phyloP scores from a whole-genome alignment of 2,329 filamentous ascomycete genomes.

The Dendryphion nanum region DNA sequence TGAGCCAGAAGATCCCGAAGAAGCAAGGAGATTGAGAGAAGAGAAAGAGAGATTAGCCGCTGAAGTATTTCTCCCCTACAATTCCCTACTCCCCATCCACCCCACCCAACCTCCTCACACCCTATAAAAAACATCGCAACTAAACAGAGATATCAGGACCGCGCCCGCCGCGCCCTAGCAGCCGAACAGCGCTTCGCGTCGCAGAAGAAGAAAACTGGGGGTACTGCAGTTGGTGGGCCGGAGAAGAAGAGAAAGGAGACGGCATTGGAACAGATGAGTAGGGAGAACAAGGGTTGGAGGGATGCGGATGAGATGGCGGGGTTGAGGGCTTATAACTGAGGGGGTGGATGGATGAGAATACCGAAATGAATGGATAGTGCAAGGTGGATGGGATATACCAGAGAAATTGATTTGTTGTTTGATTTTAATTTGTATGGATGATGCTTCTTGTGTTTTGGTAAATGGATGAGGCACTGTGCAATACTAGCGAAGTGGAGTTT shows the following conservation, averaged over 20 bases:
- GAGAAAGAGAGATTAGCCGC: conserved; percentile 20
- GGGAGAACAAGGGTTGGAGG: conserved; percentile 30
- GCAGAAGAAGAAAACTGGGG: conserved; percentile 12
- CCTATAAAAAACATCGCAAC: neutral
- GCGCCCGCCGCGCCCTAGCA: conserved; percentile 29
- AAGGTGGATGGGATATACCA: too few relatives aligned
- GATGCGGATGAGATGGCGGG: conserved; percentile 27
- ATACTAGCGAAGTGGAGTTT: too few relatives aligned
- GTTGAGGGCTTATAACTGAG: conserved; percentile 26
- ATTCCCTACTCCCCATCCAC: neutral
- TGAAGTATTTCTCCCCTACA: conserved; percentile 17
- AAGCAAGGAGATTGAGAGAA: conserved; percentile 1
- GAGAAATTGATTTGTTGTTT: too few relatives aligned
- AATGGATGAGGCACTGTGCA: too few relatives aligned
- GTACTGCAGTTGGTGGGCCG: neutral
- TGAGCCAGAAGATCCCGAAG: conserved; percentile 20
- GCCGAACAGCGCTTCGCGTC: conserved; percentile 24
- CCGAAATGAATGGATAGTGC: too few relatives aligned
- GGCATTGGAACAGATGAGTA: conserved; percentile 28
- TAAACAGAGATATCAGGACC: conserved; percentile 18
- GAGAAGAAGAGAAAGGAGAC: conserved; percentile 18
- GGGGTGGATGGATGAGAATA: too few relatives aligned
- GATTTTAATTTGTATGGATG: too few relatives aligned
- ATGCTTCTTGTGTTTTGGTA: too few relatives aligned
- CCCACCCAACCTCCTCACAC: neutral